A percentile compares a stretch with the other conserved stretches of the same genome.
These are phyloP conservation scores for Oryza punctata DNA, from an alignment of 176 grass and related monocot species.

Conservation along the genomic window DNA sequence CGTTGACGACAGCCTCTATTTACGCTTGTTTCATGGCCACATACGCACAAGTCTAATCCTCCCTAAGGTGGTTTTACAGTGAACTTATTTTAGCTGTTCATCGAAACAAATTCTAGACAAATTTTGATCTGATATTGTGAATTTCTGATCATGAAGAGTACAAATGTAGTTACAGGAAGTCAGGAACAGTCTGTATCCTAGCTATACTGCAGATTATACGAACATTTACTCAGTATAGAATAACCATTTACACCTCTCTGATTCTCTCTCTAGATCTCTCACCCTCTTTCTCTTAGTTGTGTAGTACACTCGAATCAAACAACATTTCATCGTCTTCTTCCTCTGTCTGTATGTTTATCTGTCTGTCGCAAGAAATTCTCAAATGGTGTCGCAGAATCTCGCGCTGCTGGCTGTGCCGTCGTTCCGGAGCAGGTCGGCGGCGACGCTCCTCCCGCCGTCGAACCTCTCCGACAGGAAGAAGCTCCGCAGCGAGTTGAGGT, in stretches of 20 bases:
- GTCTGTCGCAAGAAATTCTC: neutral
- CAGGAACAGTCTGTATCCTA: slow-evolving; percentile 43
- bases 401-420: slow-evolving; percentile 33
- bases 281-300: neutral
- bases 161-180: slow-evolving; percentile 38
- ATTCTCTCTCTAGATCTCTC: neutral
- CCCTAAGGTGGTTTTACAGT: neutral
- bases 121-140: neutral
- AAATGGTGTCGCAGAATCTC: slow-evolving; percentile 25
- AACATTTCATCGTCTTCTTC: neutral
- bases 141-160: slow-evolving; percentile 19
- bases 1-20: neutral
- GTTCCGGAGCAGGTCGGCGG: neutral
- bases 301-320: neutral
- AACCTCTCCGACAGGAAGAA: slow-evolving; percentile 69
- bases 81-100: neutral
- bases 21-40: slow-evolving; percentile 31
- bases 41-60: neutral
- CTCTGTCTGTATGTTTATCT: neutral
- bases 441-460: slow-evolving; percentile 6
- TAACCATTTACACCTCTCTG: neutral
- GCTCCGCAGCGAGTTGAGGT: slow-evolving; percentile 61
- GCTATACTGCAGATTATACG: slow-evolving; percentile 31
- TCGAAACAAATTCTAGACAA: neutral
- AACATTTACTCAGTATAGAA: slow-evolving; percentile 32